Conservation (phyloP, 1,139 yeast genomes). For the Yamadazyma pseudoaaseri region DNA sequence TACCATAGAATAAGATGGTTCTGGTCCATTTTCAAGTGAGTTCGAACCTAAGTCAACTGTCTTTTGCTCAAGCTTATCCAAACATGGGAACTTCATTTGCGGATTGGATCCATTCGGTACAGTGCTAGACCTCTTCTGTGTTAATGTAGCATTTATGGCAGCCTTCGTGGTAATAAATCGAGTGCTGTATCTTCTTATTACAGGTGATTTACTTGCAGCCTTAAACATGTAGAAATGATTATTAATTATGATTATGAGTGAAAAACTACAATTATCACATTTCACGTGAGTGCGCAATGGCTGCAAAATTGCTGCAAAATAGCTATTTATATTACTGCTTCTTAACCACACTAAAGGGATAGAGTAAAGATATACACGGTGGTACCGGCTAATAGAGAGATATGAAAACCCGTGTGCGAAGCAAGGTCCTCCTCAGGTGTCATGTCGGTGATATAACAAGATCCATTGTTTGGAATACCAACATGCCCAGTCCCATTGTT, state of each 20-base stretch:
- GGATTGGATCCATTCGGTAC: conserved; percentile 44
- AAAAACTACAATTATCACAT: conserved; percentile 3
- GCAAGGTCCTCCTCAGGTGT: too few relatives aligned
- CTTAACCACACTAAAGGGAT: not conserved
- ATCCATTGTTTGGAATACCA: too few relatives aligned
- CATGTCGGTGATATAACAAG: too few relatives aligned
- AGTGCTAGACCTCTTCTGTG: not conserved
- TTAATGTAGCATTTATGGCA: not conserved
- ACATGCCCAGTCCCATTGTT: too few relatives aligned
- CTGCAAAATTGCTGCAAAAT: conserved; percentile 5
- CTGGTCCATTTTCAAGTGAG: conserved; percentile 72
- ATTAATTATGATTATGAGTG: not conserved
- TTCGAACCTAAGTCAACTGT: conserved; percentile 40
- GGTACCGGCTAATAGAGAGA: too few relatives aligned
- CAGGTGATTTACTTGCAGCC: not conserved
- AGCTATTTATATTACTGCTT: not conserved
- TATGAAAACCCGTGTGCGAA: too few relatives aligned
- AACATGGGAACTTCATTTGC: conserved; percentile 78
- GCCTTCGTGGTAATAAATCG: not conserved
- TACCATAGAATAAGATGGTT: conserved; percentile 76
- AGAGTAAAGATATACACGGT: too few relatives aligned
- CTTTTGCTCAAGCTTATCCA: conserved; percentile 70
- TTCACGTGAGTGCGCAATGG: conserved; percentile 6
- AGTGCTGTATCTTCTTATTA: not conserved
- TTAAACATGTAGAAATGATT: not conserved